Conservation (phyloP, 192 early-diverging fungal species). For the Coemansia sp. region DNA sequence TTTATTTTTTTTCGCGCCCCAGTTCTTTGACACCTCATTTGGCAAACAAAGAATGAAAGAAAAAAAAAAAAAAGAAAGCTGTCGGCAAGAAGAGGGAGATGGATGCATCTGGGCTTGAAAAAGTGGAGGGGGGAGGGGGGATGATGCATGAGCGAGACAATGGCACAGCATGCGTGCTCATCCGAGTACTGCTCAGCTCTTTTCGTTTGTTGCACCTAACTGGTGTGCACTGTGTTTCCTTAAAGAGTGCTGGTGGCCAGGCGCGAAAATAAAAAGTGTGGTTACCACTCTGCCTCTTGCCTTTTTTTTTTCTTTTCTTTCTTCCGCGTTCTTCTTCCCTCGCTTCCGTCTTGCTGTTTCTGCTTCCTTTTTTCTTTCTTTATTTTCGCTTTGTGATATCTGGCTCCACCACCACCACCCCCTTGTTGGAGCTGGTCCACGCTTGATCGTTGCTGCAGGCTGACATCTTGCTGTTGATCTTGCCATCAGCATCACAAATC, state of each 20-base stretch:
- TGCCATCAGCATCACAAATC: too few species aligned
- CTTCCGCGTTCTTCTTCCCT: neutral
- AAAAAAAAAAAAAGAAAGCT: too few species aligned
- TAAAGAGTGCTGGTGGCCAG: neutral
- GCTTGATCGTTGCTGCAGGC: too few species aligned
- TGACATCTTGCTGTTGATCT: too few species aligned
- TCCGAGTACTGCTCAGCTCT: neutral
- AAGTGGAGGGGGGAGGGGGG: slow-evolving; percentile 7
- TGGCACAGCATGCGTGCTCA: slow-evolving; percentile 1
- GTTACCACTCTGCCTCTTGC: neutral
- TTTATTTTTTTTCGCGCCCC: too few species aligned
- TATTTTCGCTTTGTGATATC: neutral
- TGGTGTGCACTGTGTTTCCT: neutral
- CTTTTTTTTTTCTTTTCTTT: neutral
- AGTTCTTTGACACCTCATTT: too few species aligned
- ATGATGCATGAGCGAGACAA: slow-evolving; percentile 5
- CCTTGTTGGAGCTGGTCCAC: too few species aligned
- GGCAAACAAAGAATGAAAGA: slow-evolving; percentile 6
- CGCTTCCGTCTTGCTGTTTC: slow-evolving; percentile 1
- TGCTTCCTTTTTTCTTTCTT: neutral
- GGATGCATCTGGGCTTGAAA: neutral
- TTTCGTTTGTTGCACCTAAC: neutral
- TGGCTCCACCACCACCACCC: too few species aligned
- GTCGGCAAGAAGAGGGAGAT: neutral
- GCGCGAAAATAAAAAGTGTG: neutral